Base-by-base conservation (phyloP, 139 green algal genomes). In the Raphidocelis subcapitata region DNA sequence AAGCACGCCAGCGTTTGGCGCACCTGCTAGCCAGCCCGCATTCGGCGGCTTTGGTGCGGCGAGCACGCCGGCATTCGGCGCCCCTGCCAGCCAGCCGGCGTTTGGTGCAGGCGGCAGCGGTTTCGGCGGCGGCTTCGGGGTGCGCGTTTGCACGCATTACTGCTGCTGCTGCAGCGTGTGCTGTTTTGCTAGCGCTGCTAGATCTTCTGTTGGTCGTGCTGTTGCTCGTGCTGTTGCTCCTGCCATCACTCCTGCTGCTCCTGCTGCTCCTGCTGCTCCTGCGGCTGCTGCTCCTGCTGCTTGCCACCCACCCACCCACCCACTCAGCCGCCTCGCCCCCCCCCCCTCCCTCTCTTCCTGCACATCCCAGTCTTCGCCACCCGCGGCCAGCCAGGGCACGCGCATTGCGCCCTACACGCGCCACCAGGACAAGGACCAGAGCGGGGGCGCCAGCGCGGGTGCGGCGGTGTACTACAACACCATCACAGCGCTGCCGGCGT, bases 401-500 rank as follows among this genome's bases (percentile, higher is more conserved):
- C 83, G 87, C 20, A 32, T 57, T 4, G 73, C 83, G 37, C 65
- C 81, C 1, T 93, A 82, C 62, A 67, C 72, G 24, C 93, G 94
- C 67, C 90, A 82, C 14, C 72, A 83, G 62, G 88, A 91, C 54
- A 79, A 77, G 69, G 87, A 93, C 63, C 52, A 24, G 14, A 49
- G n/a, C 44, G 66, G 71, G 61, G 74, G 69, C 21, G 67, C 64
- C 29, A 82, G 69, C 49, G 65, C 71, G 0, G 2, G 65, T 2
- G 84, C 66, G 26, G 62, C 74, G 31, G 66, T 76, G 21, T 82
- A 77, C 69, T 82, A 82, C 62, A 76, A 88, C 68, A 87, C 78
- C 69, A 97, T 98, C 36, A 88, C 76, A 1, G 91, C 90, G 3
- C 94, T 98, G 88, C 87, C 91, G 0, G 66, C 76, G 21, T 97